A percentile compares a stretch with the other conserved stretches of the same genome.
phyloP scores from a whole-genome alignment of 1,139 yeast species.

The Lodderomyces elongisporus region DNA sequence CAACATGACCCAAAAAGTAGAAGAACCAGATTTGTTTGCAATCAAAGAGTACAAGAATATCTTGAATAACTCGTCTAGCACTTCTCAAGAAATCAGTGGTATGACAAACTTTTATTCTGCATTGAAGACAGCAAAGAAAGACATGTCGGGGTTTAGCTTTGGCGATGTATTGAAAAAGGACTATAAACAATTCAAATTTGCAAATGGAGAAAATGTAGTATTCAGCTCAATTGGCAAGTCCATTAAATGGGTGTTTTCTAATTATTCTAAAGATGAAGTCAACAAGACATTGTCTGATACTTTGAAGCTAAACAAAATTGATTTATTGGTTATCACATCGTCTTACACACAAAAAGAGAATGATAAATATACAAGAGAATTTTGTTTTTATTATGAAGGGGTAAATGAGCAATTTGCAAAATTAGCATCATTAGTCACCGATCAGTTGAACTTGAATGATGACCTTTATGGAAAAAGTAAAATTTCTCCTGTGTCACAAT shows the following conservation, averaged over 20 bases:
- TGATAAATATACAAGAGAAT: constrained; percentile 51
- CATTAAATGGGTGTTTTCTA: constrained; percentile 48
- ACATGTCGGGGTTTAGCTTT: constrained; percentile 54
- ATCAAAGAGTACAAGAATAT: constrained; percentile 28
- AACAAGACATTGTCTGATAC: constrained; percentile 32
- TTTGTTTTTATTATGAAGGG: constrained; percentile 33
- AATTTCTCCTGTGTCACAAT: constrained; percentile 12
- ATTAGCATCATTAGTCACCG: constrained; percentile 23
- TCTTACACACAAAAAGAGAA: constrained; percentile 44
- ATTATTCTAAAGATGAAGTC: constrained; percentile 30
- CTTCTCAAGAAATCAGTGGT: not conserved
- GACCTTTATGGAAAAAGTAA: constrained; percentile 15
- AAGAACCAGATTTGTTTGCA: constrained; percentile 48
- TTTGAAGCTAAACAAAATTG: constrained; percentile 39
- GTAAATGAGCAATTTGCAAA: constrained; percentile 16
- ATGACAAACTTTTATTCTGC: constrained; percentile 24
- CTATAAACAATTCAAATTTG: constrained; percentile 66
- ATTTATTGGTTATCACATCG: constrained; percentile 58
- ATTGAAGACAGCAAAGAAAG: constrained; percentile 54
- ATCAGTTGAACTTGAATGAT: constrained; percentile 26
- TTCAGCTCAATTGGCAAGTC: constrained; percentile 73
- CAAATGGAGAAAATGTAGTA: constrained; percentile 47
- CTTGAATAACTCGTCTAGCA: constrained; percentile 2
- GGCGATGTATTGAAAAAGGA: constrained; percentile 71
- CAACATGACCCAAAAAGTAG: constrained; percentile 56